These are phyloP conservation scores for Tillandsia fasciculata DNA, from an alignment of 176 grass and related monocot genomes.

Conservation along the genomic window DNA sequence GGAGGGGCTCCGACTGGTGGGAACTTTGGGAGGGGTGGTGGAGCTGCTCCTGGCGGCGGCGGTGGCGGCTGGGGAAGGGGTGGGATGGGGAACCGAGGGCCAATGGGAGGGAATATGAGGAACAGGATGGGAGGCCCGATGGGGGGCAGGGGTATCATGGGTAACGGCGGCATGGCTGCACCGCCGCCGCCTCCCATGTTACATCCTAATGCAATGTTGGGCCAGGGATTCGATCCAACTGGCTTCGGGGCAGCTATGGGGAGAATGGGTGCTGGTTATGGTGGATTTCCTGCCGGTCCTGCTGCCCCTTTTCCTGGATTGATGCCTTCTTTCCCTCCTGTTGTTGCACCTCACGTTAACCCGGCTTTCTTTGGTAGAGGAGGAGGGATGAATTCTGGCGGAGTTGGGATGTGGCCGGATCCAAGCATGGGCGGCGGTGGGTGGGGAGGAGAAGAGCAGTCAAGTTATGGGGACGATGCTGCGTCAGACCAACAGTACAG, in stretches of 20 bases:
- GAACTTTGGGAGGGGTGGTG: constrained; percentile 28
- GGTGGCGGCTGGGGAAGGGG: constrained; percentile 34
- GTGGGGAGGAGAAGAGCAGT: constrained; percentile 73
- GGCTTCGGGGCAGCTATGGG: constrained; percentile 61
- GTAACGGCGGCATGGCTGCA: constrained; percentile 52
- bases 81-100: constrained; percentile 51
- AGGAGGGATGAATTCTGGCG: constrained; percentile 46
- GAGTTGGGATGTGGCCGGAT: constrained; percentile 71
- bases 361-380: constrained; percentile 79
- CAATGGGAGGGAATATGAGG: constrained; percentile 51
- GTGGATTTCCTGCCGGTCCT: constrained; percentile 61
- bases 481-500: constrained; percentile 77
- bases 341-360: constrained; percentile 86
- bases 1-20: neutral
- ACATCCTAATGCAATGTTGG: constrained; percentile 61
- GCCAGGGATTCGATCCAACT: constrained; percentile 71
- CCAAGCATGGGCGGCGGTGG: constrained; percentile 52
- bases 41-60: constrained; percentile 27
- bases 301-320: constrained; percentile 54
- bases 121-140: constrained; percentile 41
- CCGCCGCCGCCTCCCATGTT: constrained; percentile 61
- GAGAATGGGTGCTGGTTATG: constrained; percentile 74
- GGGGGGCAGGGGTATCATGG: constrained; percentile 57
- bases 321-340: constrained; percentile 67
- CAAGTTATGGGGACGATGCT: constrained; percentile 76